These are phyloP conservation scores for Smithsoniella earleae DNA, from an alignment of 163 green algal genomes.

Conservation along the genomic window DNA sequence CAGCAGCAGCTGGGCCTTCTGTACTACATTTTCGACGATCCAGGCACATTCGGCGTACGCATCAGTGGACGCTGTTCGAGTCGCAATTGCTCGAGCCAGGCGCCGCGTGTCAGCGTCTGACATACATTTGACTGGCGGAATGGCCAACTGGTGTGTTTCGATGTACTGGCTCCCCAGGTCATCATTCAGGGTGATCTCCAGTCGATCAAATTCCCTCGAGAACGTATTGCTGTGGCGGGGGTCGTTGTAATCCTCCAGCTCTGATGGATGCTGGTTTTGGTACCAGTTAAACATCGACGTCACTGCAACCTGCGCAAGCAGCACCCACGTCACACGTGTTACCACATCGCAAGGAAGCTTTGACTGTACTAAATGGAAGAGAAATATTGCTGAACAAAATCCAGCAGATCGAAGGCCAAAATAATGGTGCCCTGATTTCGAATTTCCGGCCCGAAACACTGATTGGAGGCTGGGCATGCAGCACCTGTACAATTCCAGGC, in stretches of 20 bases:
- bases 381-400: too few relatives aligned
- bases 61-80: background rate
- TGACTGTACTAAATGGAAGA: too few relatives aligned
- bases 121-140: slow-evolving; percentile 2
- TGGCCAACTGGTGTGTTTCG: slow-evolving; percentile 19
- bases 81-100: too few relatives aligned
- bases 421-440: too few relatives aligned
- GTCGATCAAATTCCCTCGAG: background rate
- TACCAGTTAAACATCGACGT: background rate
- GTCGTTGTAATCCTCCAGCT: slow-evolving; percentile 9
- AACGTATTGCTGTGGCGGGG: background rate
- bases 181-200: slow-evolving; percentile 24
- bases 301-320: slow-evolving; percentile 7
- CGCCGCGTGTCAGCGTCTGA: background rate
- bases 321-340: background rate
- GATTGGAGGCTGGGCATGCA: too few relatives aligned
- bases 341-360: too few relatives aligned
- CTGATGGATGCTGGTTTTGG: slow-evolving; percentile 29
- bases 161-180: slow-evolving; percentile 23
- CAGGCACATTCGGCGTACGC: background rate
- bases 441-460: too few relatives aligned
- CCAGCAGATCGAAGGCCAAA: too few relatives aligned
- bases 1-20: slow-evolving; percentile 1
- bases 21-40: background rate
- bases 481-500: too few relatives aligned